Evolutionary conservation across 176 grass and related monocot species (phyloP).

Genomic region (Lolium perenne): DNA sequence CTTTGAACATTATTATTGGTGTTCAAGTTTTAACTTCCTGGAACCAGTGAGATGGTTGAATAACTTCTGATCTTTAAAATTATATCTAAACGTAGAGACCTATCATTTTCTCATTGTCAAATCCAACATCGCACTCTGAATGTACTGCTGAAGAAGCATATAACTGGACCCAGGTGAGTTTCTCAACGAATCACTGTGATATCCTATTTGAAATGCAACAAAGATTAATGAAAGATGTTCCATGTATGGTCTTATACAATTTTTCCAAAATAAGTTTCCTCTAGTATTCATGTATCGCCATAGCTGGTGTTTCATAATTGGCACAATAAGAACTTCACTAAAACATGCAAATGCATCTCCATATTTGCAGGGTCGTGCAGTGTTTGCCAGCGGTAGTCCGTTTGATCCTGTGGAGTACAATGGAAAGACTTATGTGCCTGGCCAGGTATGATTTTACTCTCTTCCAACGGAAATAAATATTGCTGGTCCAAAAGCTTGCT

Average conservation of each 20-base stretch:
- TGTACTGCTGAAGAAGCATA: slow-evolving; percentile 98
- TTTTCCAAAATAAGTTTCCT: not conserved
- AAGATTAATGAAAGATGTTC: not conserved
- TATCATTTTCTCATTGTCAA: slow-evolving; percentile 87
- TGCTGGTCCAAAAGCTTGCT: not conserved
- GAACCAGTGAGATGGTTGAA: slow-evolving; percentile 3
- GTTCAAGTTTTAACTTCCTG: slow-evolving; percentile 21
- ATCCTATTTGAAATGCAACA: not conserved
- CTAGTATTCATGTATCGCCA: not conserved
- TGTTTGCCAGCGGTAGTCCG: slow-evolving; percentile 99
- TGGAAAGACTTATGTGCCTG: slow-evolving; percentile 72
- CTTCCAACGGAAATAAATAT: not conserved
- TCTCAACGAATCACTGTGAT: not conserved
- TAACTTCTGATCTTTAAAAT: slow-evolving; percentile 9
- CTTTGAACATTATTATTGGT: not conserved
- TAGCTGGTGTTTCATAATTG: slow-evolving; percentile 11
- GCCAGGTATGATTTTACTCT: slow-evolving; percentile 73
- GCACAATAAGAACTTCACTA: not conserved
- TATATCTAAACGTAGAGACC: slow-evolving; percentile 65
- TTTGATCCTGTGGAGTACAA: slow-evolving; percentile 86
- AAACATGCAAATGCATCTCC: slow-evolving; percentile 15
- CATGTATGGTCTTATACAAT: not conserved
- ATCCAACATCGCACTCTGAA: slow-evolving; percentile 92
- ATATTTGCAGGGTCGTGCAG: slow-evolving; percentile 70
- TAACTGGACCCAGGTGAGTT: slow-evolving; percentile 75